Evolutionary conservation across 345 rosid genomes (phyloP).

Genomic region (Capsella bursapastoris): DNA sequence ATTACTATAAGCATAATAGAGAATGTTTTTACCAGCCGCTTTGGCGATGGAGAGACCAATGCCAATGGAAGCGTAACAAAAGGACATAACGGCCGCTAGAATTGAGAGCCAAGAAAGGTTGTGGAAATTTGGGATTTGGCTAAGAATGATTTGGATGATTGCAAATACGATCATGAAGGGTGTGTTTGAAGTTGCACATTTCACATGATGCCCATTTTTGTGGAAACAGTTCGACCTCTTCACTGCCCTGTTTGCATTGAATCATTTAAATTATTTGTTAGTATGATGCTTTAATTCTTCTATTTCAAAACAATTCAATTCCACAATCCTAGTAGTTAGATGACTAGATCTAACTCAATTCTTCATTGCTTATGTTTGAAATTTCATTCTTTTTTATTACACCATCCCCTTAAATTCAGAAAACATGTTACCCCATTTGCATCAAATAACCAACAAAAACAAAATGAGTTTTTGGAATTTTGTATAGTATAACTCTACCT

Average conservation of each 20-base stretch:
- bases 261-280: not conserved
- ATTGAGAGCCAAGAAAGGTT: slow-evolving; percentile 90
- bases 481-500: not conserved
- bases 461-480: not conserved
- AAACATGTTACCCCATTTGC: not conserved
- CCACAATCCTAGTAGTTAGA: too few relatives aligned
- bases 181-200: slow-evolving; percentile 61
- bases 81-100: slow-evolving; percentile 87
- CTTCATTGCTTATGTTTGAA: too few relatives aligned
- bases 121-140: slow-evolving; percentile 89
- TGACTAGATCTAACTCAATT: too few relatives aligned
- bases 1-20: not conserved
- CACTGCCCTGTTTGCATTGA: slow-evolving; percentile 62
- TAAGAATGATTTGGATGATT: slow-evolving; percentile 65
- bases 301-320: not conserved
- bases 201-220: slow-evolving; percentile 59
- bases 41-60: slow-evolving; percentile 78
- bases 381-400: too few relatives aligned
- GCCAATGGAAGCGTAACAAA: slow-evolving; percentile 75
- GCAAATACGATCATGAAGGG: slow-evolving; percentile 76
- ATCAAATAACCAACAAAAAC: not conserved
- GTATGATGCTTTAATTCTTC: not conserved
- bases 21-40: slow-evolving; percentile 41
- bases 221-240: slow-evolving; percentile 82
- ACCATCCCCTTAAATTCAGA: too few relatives aligned